A percentile compares a stretch with the other conserved stretches of the same genome.
These are phyloP conservation scores for Penicillium sp. DNA, from an alignment of 2,329 filamentous ascomycete genomes.

Conservation along the genomic window DNA sequence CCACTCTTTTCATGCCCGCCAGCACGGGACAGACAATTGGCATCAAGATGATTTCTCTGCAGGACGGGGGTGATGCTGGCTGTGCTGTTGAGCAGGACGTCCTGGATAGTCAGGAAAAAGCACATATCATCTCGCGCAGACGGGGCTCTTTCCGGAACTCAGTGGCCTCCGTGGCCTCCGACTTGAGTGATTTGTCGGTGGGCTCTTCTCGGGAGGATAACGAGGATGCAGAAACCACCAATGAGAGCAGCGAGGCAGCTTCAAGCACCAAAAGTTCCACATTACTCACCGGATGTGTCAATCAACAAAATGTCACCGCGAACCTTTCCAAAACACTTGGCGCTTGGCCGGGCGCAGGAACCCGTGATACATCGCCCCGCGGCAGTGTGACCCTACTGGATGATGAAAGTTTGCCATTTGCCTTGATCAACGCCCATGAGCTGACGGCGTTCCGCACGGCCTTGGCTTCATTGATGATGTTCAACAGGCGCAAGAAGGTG, in stretches of 20 bases:
- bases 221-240: constrained; percentile 7
- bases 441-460: constrained; percentile 69
- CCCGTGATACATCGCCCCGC: constrained; percentile 49
- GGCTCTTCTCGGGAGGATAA: constrained; percentile 24
- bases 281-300: constrained; percentile 31
- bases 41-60: constrained; percentile 63
- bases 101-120: constrained; percentile 17
- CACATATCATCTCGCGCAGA: constrained; percentile 16
- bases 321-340: constrained; percentile 32
- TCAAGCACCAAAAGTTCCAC: constrained; percentile 30
- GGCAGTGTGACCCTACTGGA: constrained; percentile 63
- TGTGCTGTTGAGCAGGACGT: constrained; percentile 35
- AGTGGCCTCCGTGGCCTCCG: constrained; percentile 36
- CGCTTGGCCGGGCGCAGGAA: constrained; percentile 37
- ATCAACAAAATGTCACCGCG: constrained; percentile 28
- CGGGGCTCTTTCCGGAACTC: constrained; percentile 29
- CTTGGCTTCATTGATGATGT: constrained; percentile 58
- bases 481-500: constrained; percentile 66
- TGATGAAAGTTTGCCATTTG: constrained; percentile 56
- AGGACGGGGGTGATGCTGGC: constrained; percentile 34
- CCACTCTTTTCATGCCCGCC: constrained; percentile 67
- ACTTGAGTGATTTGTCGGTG: constrained; percentile 37
- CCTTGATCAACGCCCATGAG: constrained; percentile 65
- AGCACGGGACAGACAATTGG: constrained; percentile 60
- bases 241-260: constrained; percentile 3